These are phyloP conservation scores for Phytophthora sojae DNA, from an alignment of 352 stramenopile species.

Conservation along the genomic window DNA sequence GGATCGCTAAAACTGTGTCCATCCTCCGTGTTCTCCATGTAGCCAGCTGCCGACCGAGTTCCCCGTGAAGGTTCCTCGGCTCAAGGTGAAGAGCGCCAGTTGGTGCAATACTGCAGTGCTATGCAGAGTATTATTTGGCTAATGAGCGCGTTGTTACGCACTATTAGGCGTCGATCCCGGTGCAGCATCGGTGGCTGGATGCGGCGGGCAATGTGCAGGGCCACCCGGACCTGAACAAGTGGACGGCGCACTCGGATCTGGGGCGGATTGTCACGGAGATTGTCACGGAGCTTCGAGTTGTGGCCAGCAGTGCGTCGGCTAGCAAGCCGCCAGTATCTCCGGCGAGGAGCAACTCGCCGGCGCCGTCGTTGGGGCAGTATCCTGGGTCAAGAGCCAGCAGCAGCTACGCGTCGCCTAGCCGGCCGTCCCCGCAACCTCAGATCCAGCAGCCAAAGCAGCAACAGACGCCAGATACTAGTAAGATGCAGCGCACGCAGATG, in stretches of 20 bases:
- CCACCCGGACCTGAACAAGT: constrained; percentile 79
- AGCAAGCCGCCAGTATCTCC: constrained; percentile 37
- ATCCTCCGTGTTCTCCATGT: constrained; percentile 7
- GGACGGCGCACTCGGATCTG: constrained; percentile 86
- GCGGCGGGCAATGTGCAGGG: constrained; percentile 70
- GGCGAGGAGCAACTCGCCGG: constrained; percentile 25
- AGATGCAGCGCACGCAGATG: constrained; percentile 76
- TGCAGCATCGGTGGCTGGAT: constrained; percentile 84
- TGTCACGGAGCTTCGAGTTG: constrained; percentile 57
- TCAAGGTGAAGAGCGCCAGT: constrained; percentile 49
- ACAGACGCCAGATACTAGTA: constrained; percentile 39
- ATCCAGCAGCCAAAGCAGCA: constrained; percentile 44
- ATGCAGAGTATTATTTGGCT: neutral
- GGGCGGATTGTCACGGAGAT: constrained; percentile 85
- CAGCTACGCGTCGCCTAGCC: constrained; percentile 36
- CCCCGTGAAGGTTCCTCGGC: constrained; percentile 67
- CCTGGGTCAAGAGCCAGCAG: constrained; percentile 29
- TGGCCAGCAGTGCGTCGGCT: constrained; percentile 17
- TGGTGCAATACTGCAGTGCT: neutral
- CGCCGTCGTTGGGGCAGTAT: constrained; percentile 32
- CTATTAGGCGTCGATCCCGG: constrained; percentile 62
- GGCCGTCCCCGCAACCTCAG: constrained; percentile 41
- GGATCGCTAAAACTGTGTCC: constrained; percentile 3
- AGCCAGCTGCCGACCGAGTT: constrained; percentile 82
- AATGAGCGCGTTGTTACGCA: neutral